A percentile compares a stretch with the other conserved stretches of the same genome.
These are phyloP conservation scores for Fraxinus nigra DNA, from an alignment of 305 asterid species.

Conservation along the genomic window DNA sequence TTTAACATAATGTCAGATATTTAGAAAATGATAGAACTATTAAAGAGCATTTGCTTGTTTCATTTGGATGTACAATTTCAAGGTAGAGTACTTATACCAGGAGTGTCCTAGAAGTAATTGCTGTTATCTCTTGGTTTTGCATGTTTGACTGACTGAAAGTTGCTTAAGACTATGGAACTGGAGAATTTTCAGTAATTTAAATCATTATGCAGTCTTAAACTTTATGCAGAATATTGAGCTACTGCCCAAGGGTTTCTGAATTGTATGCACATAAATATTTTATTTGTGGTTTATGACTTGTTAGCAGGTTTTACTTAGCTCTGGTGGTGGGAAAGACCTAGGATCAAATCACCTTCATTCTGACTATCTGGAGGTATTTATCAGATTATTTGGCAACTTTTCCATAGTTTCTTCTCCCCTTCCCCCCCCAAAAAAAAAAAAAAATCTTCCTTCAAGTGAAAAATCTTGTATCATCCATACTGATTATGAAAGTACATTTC, in stretches of 20 bases:
- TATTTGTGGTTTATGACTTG: slow-evolving; percentile 17
- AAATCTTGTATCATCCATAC: background rate
- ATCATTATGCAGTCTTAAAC: slow-evolving; percentile 10
- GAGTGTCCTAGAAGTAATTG: background rate
- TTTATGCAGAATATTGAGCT: slow-evolving; percentile 2
- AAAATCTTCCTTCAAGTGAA: background rate
- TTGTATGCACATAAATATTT: slow-evolving; percentile 17
- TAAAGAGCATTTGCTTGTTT: background rate
- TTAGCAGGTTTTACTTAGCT: slow-evolving; percentile 62
- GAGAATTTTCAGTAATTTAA: background rate
- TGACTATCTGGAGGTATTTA: slow-evolving; percentile 80
- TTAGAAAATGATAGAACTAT: background rate
- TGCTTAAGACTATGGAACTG: slow-evolving; percentile 6
- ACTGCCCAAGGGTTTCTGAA: slow-evolving; percentile 7
- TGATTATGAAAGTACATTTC: background rate
- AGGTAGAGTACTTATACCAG: background rate
- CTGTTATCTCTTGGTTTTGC: slow-evolving; percentile 1
- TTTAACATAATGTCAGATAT: background rate
- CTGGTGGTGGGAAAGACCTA: slow-evolving; percentile 58
- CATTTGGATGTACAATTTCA: background rate
- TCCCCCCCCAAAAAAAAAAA: background rate
- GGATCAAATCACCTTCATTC: slow-evolving; percentile 57
- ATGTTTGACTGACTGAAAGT: background rate
- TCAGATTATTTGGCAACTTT: slow-evolving; percentile 3
- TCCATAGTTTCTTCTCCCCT: background rate